Evolutionary conservation across 805 yeast species (phyloP), one percentile per base, ranked within the genome.

Genomic region (Starmerella sp.): DNA sequence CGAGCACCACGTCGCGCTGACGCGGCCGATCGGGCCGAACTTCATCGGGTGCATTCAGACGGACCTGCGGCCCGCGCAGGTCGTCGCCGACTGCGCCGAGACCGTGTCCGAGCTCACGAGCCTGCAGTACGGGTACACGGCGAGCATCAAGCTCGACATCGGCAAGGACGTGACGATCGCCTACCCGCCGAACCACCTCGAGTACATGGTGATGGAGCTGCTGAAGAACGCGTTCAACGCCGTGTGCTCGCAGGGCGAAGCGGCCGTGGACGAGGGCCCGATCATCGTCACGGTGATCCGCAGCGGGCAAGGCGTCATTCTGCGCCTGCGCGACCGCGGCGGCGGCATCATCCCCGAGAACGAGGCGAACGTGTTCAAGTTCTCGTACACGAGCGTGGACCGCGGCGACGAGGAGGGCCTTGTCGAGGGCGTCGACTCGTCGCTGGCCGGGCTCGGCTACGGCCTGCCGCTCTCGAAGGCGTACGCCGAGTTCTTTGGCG

Each of bases 401-500:
- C 73, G 75, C 22, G 57, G 52, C 17, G 61, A 75, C 67, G 56
- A 67, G n/a, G 56, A 67, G n/a, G 81, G 86, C 0, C 69, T 82
- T 54, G 84, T 84, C 62, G 78, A 78, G 32, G 82, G 84, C 36
- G 90, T 89, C 0, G 90, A 89, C 1, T 75, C 77, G 29, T 75
- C 76, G 28, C 78, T 91, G 37, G 96, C 97, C 0, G 98, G 98
- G 0, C 85, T 93, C 86, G 97, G 97, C 0, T 91, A 88, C 66
- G 98, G 98, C 0, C 69, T 91, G 54, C 97, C 97, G 6, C 72
- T 91, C 58, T 85, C 90, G 57, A 73, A 80, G 62, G 84, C 87
- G 0, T 85, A 85, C 63, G 80, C 84, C 34, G 85, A 81, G 63
- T 75, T 83, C 65, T 84, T 85, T 66, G 84, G 83, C 43, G 93